Evolutionary conservation across 2,329 filamentous ascomycete genomes (phyloP).

Genomic region (Penicillium sp.): DNA sequence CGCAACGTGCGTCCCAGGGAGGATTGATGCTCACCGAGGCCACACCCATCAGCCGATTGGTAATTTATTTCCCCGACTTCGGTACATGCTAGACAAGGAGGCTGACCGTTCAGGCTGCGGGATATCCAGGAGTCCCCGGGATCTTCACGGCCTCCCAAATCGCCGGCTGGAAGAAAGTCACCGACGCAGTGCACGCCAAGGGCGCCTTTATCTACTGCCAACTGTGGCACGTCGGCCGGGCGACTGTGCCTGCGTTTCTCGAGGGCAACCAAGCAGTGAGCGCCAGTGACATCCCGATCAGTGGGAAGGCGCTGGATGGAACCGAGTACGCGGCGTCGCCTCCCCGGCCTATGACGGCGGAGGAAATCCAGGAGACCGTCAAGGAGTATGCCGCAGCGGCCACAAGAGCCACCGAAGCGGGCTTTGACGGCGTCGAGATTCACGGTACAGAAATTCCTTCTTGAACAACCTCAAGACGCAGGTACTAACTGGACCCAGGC

Average conservation of each 20-base stretch:
- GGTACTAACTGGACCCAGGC: slow-evolving; percentile 35
- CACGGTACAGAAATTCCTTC: too few relatives aligned
- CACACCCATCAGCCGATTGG: slow-evolving; percentile 31
- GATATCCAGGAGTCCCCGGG: slow-evolving; percentile 31
- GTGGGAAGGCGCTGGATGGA: slow-evolving; percentile 41
- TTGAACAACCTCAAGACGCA: too few relatives aligned
- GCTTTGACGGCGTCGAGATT: slow-evolving; percentile 52
- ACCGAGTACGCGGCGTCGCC: slow-evolving; percentile 29
- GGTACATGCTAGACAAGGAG: neutral
- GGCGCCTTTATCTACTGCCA: slow-evolving; percentile 35
- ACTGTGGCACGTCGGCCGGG: slow-evolving; percentile 38
- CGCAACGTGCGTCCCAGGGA: slow-evolving; percentile 33
- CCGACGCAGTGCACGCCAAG: slow-evolving; percentile 34
- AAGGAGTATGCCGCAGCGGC: slow-evolving; percentile 44
- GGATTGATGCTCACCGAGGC: slow-evolving; percentile 37
- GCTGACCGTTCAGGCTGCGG: slow-evolving; percentile 25
- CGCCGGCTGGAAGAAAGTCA: slow-evolving; percentile 33
- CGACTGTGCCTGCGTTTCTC: slow-evolving; percentile 41
- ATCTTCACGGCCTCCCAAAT: slow-evolving; percentile 33
- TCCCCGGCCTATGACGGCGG: slow-evolving; percentile 35
- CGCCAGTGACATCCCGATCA: slow-evolving; percentile 35
- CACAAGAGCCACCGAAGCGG: slow-evolving; percentile 45
- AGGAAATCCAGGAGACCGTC: slow-evolving; percentile 41
- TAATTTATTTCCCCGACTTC: slow-evolving; percentile 2
- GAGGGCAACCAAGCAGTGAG: slow-evolving; percentile 29